These are phyloP conservation scores for Besnoitia besnoiti DNA, from an alignment of 169 alveolate species.

Conservation along the genomic window DNA sequence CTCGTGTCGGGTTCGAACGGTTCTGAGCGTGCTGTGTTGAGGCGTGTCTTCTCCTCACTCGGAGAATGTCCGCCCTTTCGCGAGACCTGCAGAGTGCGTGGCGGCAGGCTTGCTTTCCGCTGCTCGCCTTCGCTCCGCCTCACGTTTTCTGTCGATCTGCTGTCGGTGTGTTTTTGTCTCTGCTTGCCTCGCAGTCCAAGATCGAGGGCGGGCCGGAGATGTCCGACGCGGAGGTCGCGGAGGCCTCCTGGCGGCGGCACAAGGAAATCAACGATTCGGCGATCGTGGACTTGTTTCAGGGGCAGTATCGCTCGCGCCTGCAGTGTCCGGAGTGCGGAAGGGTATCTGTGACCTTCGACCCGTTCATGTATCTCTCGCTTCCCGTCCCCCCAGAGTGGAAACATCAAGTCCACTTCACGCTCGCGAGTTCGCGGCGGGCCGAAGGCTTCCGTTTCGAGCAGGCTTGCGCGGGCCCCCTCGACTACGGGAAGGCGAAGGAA, in stretches of 20 bases:
- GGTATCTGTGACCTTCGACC: constrained; percentile 87
- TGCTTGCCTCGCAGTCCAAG: constrained; percentile 1
- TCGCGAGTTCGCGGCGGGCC: constrained; percentile 9
- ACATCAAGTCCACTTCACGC: background rate
- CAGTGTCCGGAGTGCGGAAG: constrained; percentile 83
- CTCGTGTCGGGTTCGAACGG: no score
- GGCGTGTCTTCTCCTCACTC: no score
- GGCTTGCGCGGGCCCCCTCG: constrained; percentile 23
- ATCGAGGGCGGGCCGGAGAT: constrained; percentile 72
- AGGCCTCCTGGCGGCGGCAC: constrained; percentile 82
- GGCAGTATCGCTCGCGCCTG: constrained; percentile 86
- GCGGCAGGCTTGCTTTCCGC: background rate
- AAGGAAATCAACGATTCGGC: constrained; percentile 84
- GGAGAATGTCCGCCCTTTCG: background rate
- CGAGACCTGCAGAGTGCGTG: no score
- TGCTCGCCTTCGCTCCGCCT: background rate
- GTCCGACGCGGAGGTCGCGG: constrained; percentile 78
- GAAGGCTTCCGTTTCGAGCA: constrained; percentile 19
- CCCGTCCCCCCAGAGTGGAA: constrained; percentile 81
- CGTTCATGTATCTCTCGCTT: constrained; percentile 87
- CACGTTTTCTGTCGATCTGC: background rate
- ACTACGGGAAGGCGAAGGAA: constrained; percentile 5
- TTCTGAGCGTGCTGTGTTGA: no score
- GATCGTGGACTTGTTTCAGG: constrained; percentile 91
- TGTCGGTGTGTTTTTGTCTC: background rate